Percentiles rank a stretch among this genome's conserved stretches.
Evolutionary conservation across 1,139 yeast genomes (phyloP).

Genomic region (Neolecta irregularis): DNA sequence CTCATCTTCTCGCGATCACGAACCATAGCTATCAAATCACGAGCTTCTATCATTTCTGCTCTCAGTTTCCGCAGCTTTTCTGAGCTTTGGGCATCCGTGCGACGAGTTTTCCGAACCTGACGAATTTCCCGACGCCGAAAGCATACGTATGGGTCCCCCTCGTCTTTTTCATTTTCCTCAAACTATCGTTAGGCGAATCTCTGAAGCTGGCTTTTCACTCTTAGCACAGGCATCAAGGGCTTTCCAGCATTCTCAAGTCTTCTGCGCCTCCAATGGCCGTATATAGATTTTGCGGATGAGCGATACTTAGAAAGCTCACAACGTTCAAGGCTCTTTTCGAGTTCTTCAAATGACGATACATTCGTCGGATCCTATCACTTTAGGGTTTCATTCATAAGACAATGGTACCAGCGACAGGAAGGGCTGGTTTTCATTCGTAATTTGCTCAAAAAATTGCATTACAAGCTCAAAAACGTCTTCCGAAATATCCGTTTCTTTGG

Average conservation of each 20-base stretch:
- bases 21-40: conserved; percentile 51
- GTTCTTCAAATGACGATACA: conserved; percentile 53
- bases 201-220: conserved; percentile 18
- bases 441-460: conserved; percentile 57
- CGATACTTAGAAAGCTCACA: conserved; percentile 28
- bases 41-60: conserved; percentile 62
- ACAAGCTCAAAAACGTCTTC: conserved; percentile 80
- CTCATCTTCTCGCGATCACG: conserved; percentile 61
- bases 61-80: conserved; percentile 66
- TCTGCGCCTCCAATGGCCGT: conserved; percentile 69
- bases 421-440: conserved; percentile 71
- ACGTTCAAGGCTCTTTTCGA: conserved; percentile 26
- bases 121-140: conserved; percentile 92
- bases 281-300: conserved; percentile 50
- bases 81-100: conserved; percentile 82
- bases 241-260: conserved; percentile 59
- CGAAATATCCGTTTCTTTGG: conserved; percentile 28
- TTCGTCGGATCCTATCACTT: conserved; percentile 36
- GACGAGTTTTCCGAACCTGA: conserved; percentile 88
- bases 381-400: background rate
- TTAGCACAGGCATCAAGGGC: conserved; percentile 55
- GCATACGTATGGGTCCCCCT: conserved; percentile 86
- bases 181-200: conserved; percentile 24
- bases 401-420: conserved; percentile 53
- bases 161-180: conserved; percentile 83